These are phyloP conservation scores for Taphrina confusa DNA, from an alignment of 1,139 yeast species.

Conservation along the genomic window DNA sequence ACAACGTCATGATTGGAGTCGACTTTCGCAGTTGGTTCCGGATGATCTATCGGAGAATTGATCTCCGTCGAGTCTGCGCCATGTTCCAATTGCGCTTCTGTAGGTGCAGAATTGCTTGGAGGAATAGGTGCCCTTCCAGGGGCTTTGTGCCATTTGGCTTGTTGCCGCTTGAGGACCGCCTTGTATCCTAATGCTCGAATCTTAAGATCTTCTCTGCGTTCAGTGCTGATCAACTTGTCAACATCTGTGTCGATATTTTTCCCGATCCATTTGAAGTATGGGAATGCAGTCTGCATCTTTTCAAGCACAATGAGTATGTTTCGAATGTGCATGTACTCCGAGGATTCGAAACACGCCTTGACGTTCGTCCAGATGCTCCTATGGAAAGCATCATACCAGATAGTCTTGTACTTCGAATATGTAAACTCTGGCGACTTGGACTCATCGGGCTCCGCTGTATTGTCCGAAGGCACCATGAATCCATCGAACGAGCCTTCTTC, in stretches of 20 bases:
- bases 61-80: background rate
- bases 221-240: conserved; percentile 55
- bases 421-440: conserved; percentile 36
- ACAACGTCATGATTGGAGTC: background rate
- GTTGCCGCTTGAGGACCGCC: conserved; percentile 34
- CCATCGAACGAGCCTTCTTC: conserved; percentile 45
- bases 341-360: conserved; percentile 54
- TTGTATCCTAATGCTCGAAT: conserved; percentile 45
- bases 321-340: conserved; percentile 76
- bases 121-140: conserved; percentile 9
- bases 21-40: background rate
- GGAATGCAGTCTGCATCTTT: conserved; percentile 65
- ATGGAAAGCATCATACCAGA: conserved; percentile 60
- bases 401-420: conserved; percentile 51
- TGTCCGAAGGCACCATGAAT: conserved; percentile 42
- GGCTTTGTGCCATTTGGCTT: conserved; percentile 10
- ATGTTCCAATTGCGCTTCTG: background rate
- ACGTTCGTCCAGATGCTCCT: conserved; percentile 54
- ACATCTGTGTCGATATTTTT: conserved; percentile 56
- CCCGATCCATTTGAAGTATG: conserved; percentile 69
- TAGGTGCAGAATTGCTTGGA: background rate
- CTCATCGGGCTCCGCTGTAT: background rate
- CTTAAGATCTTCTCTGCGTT: conserved; percentile 76
- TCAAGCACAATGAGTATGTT: conserved; percentile 79
- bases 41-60: background rate